Evolutionary conservation across 129 eudicot genomes (phyloP).

Genomic region (Kitagawia praeruptora): DNA sequence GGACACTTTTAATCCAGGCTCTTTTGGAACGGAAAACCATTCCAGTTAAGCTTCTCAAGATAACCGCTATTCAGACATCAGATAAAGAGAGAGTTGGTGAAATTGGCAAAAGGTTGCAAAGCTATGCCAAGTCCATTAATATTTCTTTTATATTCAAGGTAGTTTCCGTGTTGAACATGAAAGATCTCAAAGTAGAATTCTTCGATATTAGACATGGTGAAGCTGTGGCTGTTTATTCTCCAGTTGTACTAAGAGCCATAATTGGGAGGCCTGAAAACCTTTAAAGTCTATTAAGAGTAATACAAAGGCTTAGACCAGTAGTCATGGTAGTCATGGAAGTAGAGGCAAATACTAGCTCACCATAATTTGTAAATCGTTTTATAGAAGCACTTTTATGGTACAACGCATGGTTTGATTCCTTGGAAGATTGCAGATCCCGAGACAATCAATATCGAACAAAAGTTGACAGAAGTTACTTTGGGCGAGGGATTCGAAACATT

Average conservation of each 20-base stretch:
- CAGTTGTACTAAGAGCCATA: no score
- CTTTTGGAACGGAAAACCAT: conserved; percentile 16
- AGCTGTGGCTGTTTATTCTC: no score
- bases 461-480: no score
- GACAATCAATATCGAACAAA: conserved; percentile 20
- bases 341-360: conserved; percentile 56
- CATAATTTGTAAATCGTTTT: conserved; percentile 48
- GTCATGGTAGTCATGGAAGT: conserved; percentile 45
- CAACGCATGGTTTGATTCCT: conserved; percentile 44
- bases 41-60: conserved; percentile 28
- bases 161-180: no score
- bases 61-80: conserved; percentile 30
- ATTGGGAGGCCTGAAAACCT: no score
- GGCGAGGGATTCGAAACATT: no score
- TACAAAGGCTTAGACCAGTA: conserved; percentile 33
- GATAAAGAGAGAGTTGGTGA: conserved; percentile 23
- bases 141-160: no score
- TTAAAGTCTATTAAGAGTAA: no score
- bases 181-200: no score
- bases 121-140: conserved; percentile 41
- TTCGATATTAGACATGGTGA: no score
- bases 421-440: conserved; percentile 40
- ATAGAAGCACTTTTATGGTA: conserved; percentile 40
- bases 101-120: conserved; percentile 37
- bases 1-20: conserved; percentile 55